Percentiles rank a stretch among this genome's conserved stretches.
Evolutionary conservation across 441 rosid genomes (phyloP).

Genomic region (Gossypium trilobum): DNA sequence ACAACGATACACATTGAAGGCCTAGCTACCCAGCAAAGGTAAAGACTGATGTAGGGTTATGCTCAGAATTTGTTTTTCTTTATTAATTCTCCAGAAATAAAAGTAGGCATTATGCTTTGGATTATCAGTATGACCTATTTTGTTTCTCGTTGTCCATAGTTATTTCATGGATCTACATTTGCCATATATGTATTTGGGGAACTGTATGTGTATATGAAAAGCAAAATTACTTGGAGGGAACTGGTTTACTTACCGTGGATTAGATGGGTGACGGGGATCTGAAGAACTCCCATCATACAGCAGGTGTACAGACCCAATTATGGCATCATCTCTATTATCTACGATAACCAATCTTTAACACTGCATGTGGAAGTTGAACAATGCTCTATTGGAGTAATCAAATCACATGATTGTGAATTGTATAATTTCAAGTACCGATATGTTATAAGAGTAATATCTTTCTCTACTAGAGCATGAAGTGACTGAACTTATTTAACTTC

Average conservation of each 20-base stretch:
- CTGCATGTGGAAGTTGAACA: too few relatives aligned
- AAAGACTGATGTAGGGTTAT: slow-evolving; percentile 17
- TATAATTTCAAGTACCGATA: too few relatives aligned
- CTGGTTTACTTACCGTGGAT: background rate
- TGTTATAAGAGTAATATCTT: too few relatives aligned
- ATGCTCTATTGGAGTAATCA: too few relatives aligned
- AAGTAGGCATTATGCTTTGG: background rate
- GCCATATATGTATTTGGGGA: background rate
- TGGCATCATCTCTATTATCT: too few relatives aligned
- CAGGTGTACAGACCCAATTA: background rate
- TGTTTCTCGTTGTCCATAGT: background rate
- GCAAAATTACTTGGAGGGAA: background rate
- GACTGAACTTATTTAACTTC: too few relatives aligned
- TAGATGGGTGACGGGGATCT: background rate
- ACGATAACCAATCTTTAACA: too few relatives aligned
- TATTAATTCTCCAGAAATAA: slow-evolving; percentile 20
- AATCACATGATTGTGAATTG: too few relatives aligned
- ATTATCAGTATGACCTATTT: background rate
- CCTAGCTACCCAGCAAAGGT: background rate
- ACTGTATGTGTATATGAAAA: background rate
- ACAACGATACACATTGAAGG: background rate
- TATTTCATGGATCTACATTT: background rate
- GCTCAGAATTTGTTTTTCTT: slow-evolving; percentile 4
- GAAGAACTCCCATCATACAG: background rate
- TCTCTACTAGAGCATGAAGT: too few relatives aligned